A percentile compares a stretch with the other conserved stretches of the same genome.
phyloP scores from a whole-genome alignment of 2,329 filamentous ascomycete species.

The Metarhizium brunneum region DNA sequence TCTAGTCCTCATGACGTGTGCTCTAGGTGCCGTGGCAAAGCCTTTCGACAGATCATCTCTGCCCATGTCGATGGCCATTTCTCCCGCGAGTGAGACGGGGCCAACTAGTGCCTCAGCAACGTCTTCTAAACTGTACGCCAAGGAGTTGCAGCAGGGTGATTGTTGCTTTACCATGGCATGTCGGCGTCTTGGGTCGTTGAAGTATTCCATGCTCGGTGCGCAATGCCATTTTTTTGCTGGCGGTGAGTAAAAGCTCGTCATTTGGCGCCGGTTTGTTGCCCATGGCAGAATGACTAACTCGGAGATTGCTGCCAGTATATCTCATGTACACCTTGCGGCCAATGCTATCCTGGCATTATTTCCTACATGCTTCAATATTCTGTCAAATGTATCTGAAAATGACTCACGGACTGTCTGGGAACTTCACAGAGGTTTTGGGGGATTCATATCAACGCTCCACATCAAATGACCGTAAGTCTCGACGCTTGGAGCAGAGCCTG shows the following conservation, averaged over 20 bases:
- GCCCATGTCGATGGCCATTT: neutral
- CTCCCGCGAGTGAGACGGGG: neutral
- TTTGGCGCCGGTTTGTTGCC: neutral
- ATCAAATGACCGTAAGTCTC: conserved; percentile 8
- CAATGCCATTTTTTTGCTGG: conserved; percentile 30
- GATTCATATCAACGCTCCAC: conserved; percentile 2
- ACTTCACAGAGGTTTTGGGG: conserved; percentile 5
- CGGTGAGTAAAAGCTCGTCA: conserved; percentile 4
- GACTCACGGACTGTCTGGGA: neutral
- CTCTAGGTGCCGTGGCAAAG: conserved; percentile 11
- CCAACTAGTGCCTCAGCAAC: neutral
- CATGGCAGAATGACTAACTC: neutral
- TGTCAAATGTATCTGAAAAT: too few species aligned
- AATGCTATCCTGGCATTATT: conserved; percentile 28
- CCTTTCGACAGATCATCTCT: conserved; percentile 10
- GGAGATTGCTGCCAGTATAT: conserved; percentile 16
- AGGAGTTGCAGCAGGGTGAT: conserved; percentile 5
- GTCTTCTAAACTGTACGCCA: conserved; percentile 8
- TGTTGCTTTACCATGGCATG: conserved; percentile 16
- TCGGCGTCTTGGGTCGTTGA: conserved; percentile 15
- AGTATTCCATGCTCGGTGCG: conserved; percentile 19
- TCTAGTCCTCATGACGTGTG: conserved; percentile 15
- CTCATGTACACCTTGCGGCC: conserved; percentile 28
- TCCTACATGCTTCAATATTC: conserved; percentile 12
- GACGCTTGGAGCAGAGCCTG: conserved; percentile 27